A percentile compares a stretch with the other conserved stretches of the same genome.
Evolutionary conservation across 805 yeast genomes (phyloP).

Genomic region (Candida ficus): DNA sequence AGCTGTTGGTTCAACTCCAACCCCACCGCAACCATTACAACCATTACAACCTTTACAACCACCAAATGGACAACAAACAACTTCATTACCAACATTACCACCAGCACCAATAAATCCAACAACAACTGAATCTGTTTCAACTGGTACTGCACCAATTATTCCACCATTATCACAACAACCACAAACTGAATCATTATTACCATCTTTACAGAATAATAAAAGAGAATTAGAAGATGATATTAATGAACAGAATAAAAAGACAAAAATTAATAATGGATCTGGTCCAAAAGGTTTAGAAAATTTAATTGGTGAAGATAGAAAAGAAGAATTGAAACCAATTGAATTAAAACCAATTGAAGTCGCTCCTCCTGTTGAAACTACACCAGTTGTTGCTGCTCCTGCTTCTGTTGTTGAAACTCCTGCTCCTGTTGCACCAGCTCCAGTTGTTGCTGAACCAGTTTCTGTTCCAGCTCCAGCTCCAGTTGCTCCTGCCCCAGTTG

Average conservation of each 20-base stretch:
- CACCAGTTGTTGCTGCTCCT: not conserved
- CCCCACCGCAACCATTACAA: slow-evolving; percentile 16
- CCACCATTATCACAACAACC: not conserved
- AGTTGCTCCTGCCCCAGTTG: too few relatives aligned
- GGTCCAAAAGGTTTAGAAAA: not conserved
- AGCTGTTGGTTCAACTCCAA: slow-evolving; percentile 1
- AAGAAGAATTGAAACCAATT: not conserved
- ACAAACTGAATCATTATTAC: not conserved
- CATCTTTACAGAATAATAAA: slow-evolving; percentile 4
- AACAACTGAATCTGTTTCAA: not conserved
- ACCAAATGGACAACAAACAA: not conserved
- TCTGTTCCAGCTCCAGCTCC: not conserved
- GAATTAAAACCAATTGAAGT: not conserved
- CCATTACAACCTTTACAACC: slow-evolving; percentile 22
- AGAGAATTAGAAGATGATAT: slow-evolving; percentile 9
- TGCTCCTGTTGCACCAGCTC: not conserved
- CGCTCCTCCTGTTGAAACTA: not conserved
- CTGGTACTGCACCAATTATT: not conserved
- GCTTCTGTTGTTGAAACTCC: not conserved
- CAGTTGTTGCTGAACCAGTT: not conserved
- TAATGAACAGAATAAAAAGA: slow-evolving; percentile 6
- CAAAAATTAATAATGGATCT: slow-evolving; percentile 2
- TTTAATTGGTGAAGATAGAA: not conserved
- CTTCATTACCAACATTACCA: not conserved
- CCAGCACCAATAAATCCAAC: not conserved